Base-by-base conservation (phyloP, 345 rosid genomes). In the Hypericum perforatum region DNA sequence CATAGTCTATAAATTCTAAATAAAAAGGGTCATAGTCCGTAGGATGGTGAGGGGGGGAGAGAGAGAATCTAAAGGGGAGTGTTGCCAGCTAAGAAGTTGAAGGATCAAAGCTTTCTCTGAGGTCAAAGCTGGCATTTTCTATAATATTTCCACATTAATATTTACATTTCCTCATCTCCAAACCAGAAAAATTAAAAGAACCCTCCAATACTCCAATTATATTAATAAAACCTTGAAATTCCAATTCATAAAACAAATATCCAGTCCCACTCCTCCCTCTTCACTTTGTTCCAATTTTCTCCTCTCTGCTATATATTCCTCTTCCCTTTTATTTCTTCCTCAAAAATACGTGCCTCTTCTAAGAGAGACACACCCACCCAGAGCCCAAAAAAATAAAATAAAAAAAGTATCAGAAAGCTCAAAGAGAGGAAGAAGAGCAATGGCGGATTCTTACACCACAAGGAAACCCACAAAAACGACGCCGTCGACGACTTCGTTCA, bases 81-180 rank as follows among this genome's bases (percentile, higher is more conserved):
- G 14, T 6, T 80, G 91, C 85, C 95, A 84, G 97, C 97, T 82
- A 68, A 65, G 91, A 76, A 75, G 54, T 56, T 60, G 79, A 78
- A 75, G 82, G 76, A 85, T 75, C 74, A 75, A 74, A 75, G 74
- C 76, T 76, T 75, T 76, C 76, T 75, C 79, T 74, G 57, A 74
- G 78, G 89, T 82, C 95, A 84, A 79, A 80, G 89, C 89, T 86
- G 94, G 82, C 85, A 79, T 45, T 44, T 58, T 45, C n/a, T 39
- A 46, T 40, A n/a, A n/a, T 55, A 56, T 39, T 44, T 37, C 5
- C 42, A n/a, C 53, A 5, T 5, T 47, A 45, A 45, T 56, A 44
- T 13, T 9, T 22, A 22, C 32, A 22, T 22, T 22, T 22, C 32
- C 32, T 4, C 32, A 22, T 22, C 32, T 22, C 32, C 32, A 22